phyloP scores from a whole-genome alignment of 305 asterid species.

The Fraxinus ornus region DNA sequence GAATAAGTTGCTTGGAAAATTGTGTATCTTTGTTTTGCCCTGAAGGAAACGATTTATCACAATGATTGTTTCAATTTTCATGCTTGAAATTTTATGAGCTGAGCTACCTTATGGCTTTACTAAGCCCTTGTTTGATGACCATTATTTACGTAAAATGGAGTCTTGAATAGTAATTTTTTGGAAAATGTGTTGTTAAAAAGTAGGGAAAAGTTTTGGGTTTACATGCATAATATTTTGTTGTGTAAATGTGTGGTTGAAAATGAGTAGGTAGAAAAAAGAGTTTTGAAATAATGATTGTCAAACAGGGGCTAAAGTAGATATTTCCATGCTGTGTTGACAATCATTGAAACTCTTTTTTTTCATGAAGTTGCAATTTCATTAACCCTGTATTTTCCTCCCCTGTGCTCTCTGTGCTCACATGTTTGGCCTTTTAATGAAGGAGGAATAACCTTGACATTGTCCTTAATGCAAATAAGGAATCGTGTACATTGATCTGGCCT shows the following conservation, averaged over 20 bases:
- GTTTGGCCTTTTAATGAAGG: not conserved
- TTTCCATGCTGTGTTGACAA: not conserved
- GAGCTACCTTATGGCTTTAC: not conserved
- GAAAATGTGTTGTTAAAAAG: too few relatives aligned
- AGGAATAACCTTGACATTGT: not conserved
- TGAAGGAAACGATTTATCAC: not conserved
- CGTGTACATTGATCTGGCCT: not conserved
- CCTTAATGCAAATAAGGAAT: not conserved
- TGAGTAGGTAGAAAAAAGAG: too few relatives aligned
- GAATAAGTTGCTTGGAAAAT: not conserved
- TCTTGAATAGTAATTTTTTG: too few relatives aligned
- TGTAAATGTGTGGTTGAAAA: too few relatives aligned
- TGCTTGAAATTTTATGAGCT: not conserved
- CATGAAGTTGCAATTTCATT: not conserved
- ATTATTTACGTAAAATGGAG: too few relatives aligned
- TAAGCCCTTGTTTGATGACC: not conserved
- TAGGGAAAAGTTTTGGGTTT: too few relatives aligned
- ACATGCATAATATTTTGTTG: too few relatives aligned
- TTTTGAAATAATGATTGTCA: too few relatives aligned
- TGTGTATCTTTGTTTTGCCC: not conserved
- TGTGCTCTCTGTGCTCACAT: not conserved
- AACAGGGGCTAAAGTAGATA: not conserved
- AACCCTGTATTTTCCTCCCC: not conserved
- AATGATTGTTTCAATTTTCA: not conserved
- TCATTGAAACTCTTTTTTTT: not conserved